Evolutionary conservation across 768 basidiomycete genomes (phyloP).

Genomic region (Podaxis sp.): DNA sequence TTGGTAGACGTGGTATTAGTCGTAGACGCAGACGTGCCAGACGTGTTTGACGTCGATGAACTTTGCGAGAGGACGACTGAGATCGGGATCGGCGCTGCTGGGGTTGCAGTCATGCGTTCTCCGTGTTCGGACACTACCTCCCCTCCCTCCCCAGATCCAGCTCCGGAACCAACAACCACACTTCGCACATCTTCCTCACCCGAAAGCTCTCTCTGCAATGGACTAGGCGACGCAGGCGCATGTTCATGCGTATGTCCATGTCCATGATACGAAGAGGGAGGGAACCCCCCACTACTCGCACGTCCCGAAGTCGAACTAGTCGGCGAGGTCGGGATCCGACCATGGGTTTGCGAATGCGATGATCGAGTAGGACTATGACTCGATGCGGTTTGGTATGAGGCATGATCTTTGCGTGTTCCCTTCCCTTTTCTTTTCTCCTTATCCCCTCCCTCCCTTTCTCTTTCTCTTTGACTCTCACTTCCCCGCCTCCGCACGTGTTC

Average conservation of each 20-base stretch:
- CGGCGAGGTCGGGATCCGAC: constrained; percentile 45
- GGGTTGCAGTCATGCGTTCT: background rate
- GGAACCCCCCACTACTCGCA: too few species aligned
- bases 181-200: constrained; percentile 13
- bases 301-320: constrained; percentile 36
- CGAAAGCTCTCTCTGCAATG: constrained; percentile 65
- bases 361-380: constrained; percentile 9
- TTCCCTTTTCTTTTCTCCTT: background rate
- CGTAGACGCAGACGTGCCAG: constrained; percentile 24
- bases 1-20: background rate
- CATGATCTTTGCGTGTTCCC: constrained; percentile 10
- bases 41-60: constrained; percentile 16
- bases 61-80: constrained; percentile 8
- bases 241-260: constrained; percentile 34
- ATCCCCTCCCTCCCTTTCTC: constrained; percentile 13
- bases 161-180: constrained; percentile 23
- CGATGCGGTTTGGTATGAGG: background rate
- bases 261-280: too few species aligned
- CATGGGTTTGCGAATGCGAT: constrained; percentile 27
- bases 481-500: constrained; percentile 15
- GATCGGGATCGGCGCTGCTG: background rate
- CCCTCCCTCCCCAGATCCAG: constrained; percentile 17
- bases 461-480: constrained; percentile 22
- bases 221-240: constrained; percentile 60
- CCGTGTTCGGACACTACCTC: background rate